Evolutionary conservation across 2,329 filamentous ascomycete genomes (phyloP).

Genomic region (Cryphonectria carpinicola): DNA sequence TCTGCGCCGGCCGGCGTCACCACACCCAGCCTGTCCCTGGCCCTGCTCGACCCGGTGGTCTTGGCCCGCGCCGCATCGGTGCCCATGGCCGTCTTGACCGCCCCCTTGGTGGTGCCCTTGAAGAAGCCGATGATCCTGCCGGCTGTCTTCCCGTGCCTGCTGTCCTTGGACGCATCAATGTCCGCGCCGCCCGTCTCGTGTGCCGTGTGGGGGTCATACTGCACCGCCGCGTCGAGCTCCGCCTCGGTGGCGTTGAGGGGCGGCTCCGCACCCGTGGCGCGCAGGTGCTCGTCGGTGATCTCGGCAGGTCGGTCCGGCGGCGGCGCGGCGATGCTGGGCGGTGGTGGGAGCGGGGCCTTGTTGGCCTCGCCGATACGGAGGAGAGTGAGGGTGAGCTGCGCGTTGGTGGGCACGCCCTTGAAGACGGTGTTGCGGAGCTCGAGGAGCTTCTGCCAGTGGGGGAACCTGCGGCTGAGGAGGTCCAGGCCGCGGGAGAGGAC

Average conservation of each 20-base stretch:
- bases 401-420: slow-evolving; percentile 83
- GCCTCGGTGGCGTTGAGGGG: slow-evolving; percentile 64
- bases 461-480: slow-evolving; percentile 63
- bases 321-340: slow-evolving; percentile 42
- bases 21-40: slow-evolving; percentile 73
- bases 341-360: slow-evolving; percentile 74
- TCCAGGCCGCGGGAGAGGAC: slow-evolving; percentile 63
- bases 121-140: slow-evolving; percentile 65
- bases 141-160: slow-evolving; percentile 45
- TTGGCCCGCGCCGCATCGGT: slow-evolving; percentile 74
- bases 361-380: slow-evolving; percentile 82
- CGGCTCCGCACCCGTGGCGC: slow-evolving; percentile 48
- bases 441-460: slow-evolving; percentile 75
- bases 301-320: slow-evolving; percentile 43
- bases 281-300: slow-evolving; percentile 52
- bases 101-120: slow-evolving; percentile 70
- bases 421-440: slow-evolving; percentile 77
- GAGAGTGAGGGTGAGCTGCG: slow-evolving; percentile 79
- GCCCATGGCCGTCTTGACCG: slow-evolving; percentile 72
- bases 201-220: slow-evolving; percentile 44
- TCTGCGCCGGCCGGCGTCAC: slow-evolving; percentile 55
- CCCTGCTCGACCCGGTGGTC: slow-evolving; percentile 59
- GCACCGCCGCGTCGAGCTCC: slow-evolving; percentile 69
- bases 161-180: slow-evolving; percentile 50
- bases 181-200: slow-evolving; percentile 47